Percentiles rank a stretch among this genome's conserved stretches.
These are phyloP conservation scores for Neocucurbitaria cava DNA, from an alignment of 2,329 filamentous ascomycete genomes.

Conservation along the genomic window DNA sequence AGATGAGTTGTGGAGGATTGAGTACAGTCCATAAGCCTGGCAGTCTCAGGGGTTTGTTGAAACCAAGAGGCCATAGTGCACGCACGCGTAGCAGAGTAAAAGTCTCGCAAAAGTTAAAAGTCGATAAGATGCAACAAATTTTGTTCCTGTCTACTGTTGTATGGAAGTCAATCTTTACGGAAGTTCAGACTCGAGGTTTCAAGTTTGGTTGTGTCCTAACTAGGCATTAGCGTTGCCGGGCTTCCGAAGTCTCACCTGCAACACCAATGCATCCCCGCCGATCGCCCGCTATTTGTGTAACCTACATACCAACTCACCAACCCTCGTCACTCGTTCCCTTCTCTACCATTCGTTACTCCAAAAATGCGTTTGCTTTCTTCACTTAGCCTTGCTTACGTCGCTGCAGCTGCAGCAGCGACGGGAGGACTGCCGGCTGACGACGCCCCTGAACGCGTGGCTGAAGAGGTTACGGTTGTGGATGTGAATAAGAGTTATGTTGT, in stretches of 20 bases:
- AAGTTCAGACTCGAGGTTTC: too few relatives aligned
- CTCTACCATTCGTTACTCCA: background rate
- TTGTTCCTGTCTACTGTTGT: too few relatives aligned
- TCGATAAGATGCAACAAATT: too few relatives aligned
- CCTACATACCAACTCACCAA: background rate
- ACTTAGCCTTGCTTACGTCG: constrained; percentile 9
- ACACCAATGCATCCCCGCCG: constrained; percentile 2
- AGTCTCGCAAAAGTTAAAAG: too few relatives aligned
- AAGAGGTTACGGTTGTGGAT: constrained; percentile 23
- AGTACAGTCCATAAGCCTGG: too few relatives aligned
- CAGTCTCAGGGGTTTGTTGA: too few relatives aligned
- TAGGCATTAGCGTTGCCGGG: constrained; percentile 20
- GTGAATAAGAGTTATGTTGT: constrained; percentile 33
- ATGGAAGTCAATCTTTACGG: too few relatives aligned
- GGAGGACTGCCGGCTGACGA: background rate
- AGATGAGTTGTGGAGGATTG: too few relatives aligned
- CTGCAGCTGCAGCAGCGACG: constrained; percentile 8
- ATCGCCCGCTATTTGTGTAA: constrained; percentile 9
- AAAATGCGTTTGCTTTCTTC: constrained; percentile 23
- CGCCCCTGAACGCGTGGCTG: background rate
- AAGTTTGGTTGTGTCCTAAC: too few relatives aligned
- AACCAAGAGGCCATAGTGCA: too few relatives aligned
- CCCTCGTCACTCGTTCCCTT: constrained; percentile 8
- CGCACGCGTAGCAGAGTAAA: too few relatives aligned
- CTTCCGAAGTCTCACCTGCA: constrained; percentile 2